A percentile compares a stretch with the other conserved stretches of the same genome.
These are phyloP conservation scores for Blechomonas ayalai DNA, from an alignment of 208 protist genomes.

Conservation along the genomic window DNA sequence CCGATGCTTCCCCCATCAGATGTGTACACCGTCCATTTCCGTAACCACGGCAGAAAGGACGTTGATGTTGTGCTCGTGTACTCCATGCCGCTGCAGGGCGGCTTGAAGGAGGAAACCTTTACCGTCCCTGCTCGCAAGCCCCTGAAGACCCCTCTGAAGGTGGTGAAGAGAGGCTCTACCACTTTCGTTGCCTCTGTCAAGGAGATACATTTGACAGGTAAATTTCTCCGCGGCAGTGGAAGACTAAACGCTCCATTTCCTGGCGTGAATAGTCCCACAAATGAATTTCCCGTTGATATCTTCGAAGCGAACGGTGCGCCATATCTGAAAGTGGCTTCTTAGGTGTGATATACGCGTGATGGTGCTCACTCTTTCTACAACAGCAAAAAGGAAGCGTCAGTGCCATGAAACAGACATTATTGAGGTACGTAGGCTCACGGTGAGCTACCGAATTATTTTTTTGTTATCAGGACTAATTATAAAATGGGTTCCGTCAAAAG, in stretches of 20 bases:
- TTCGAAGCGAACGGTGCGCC: constrained; percentile 3
- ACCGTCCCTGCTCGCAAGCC: not conserved
- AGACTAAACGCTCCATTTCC: constrained; percentile 20
- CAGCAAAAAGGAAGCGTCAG: no score
- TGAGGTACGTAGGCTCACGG: no score
- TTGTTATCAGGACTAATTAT: no score
- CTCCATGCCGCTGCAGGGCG: constrained; percentile 1
- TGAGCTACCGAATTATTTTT: no score
- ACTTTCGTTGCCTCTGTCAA: not conserved
- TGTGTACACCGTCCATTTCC: no score
- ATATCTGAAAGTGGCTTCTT: not conserved
- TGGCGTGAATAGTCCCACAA: constrained; percentile 27
- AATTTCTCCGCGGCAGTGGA: not conserved
- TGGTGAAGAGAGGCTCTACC: not conserved
- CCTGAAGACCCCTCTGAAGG: not conserved
- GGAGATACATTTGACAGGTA: not conserved
- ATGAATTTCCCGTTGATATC: constrained; percentile 38
- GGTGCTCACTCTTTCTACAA: no score
- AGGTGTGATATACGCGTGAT: no score
- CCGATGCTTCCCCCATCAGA: no score
- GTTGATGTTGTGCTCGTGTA: no score
- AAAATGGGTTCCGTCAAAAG: no score
- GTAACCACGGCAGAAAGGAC: no score
- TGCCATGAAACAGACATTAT: no score
- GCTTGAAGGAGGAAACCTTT: not conserved